phyloP scores from a whole-genome alignment of 805 yeast species.

The Ogataea salicorniae region DNA sequence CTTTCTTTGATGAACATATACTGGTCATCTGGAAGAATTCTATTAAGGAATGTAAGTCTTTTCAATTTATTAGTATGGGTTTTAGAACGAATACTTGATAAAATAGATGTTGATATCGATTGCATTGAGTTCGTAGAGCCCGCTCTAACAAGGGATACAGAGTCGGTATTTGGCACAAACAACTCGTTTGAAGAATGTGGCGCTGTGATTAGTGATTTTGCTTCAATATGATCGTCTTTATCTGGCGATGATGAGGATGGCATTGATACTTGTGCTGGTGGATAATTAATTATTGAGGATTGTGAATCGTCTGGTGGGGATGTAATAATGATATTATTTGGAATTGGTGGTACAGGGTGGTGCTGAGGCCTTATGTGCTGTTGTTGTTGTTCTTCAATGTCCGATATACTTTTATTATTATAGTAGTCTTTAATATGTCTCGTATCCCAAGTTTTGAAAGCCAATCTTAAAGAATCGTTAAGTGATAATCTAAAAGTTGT shows the following conservation, averaged over 20 bases:
- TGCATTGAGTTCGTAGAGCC: slow-evolving; percentile 8
- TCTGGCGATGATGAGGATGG: neutral
- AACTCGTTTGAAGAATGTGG: neutral
- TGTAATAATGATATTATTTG: slow-evolving; percentile 9
- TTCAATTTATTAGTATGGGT: slow-evolving; percentile 1
- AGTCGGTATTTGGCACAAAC: too few species aligned
- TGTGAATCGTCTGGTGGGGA: slow-evolving; percentile 3
- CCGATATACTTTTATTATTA: neutral
- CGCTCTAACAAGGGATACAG: too few species aligned
- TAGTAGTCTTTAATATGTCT: slow-evolving; percentile 9
- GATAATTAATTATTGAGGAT: neutral
- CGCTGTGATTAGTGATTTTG: neutral
- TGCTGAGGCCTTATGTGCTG: neutral
- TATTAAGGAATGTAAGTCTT: slow-evolving; percentile 5
- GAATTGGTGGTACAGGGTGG: slow-evolving; percentile 2
- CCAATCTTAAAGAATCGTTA: slow-evolving; percentile 29
- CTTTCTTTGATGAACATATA: slow-evolving; percentile 4
- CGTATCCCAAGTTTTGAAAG: slow-evolving; percentile 17
- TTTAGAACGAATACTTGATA: slow-evolving; percentile 6
- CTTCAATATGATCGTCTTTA: neutral
- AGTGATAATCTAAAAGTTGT: slow-evolving; percentile 24
- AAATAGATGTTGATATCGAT: slow-evolving; percentile 9
- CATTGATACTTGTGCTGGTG: neutral
- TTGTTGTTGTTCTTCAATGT: neutral
- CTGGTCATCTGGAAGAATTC: slow-evolving; percentile 11